Conservation (phyloP, 306 rosid species). For the Prinsepia uniflora region DNA sequence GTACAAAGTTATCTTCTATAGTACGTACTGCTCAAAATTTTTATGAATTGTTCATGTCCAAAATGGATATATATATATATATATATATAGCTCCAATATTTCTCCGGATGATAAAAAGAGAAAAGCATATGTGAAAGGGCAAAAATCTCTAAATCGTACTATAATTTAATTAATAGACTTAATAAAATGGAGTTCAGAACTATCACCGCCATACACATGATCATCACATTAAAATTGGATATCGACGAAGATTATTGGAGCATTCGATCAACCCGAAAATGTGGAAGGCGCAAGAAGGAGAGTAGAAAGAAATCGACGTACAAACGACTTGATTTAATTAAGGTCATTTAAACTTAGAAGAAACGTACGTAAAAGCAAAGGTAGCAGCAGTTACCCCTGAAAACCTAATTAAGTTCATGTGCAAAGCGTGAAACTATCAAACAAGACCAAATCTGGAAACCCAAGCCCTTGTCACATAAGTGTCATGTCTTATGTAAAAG, state of each 20-base stretch:
- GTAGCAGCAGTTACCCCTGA: not conserved
- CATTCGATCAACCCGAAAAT: not conserved
- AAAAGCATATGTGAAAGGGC: not conserved
- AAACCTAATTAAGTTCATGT: slow-evolving; percentile 6
- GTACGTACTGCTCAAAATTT: not conserved
- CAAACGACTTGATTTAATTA: not conserved
- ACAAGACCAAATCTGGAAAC: slow-evolving; percentile 8
- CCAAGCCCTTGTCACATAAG: not conserved
- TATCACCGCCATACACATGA: too few relatives aligned
- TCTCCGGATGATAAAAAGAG: not conserved
- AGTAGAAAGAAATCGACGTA: not conserved
- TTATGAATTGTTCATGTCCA: not conserved
- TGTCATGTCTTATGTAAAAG: not conserved
- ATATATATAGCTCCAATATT: too few relatives aligned
- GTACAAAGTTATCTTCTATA: not conserved
- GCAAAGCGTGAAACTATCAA: slow-evolving; percentile 11
- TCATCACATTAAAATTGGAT: not conserved
- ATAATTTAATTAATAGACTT: too few relatives aligned
- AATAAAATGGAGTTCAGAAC: too few relatives aligned
- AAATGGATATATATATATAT: not conserved
- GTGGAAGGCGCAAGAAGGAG: not conserved
- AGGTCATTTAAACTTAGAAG: not conserved
- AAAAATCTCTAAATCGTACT: too few relatives aligned
- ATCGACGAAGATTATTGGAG: not conserved
- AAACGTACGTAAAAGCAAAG: slow-evolving; percentile 5